Base-by-base conservation (phyloP, 495 filamentous ascomycete species). In the Stereocaulon alpinum region DNA sequence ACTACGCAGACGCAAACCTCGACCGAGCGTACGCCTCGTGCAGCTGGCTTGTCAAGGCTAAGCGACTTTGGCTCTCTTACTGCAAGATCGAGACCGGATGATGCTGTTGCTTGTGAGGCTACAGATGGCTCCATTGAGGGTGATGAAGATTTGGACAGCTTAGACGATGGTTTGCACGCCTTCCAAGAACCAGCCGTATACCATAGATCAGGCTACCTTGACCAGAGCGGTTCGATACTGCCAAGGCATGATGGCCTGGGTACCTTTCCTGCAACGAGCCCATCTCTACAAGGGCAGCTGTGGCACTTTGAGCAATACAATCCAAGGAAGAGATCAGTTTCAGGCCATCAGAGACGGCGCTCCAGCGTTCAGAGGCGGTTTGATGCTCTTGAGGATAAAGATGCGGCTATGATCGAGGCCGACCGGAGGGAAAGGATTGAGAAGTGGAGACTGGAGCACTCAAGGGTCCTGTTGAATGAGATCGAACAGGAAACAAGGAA, bases 211-310 rank as follows among this genome's bases (percentile, higher is more conserved):
- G 67, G 68, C 5, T 66, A 70, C 34, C 66, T 80, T 47, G 76
- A 82, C 61, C 75, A 79, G 55, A 81, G 74, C 40, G 67, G 72
- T 24, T 79, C 85, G 5, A 82, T 95, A 20, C 78, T 98, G 12
- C 93, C 93, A 0, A 83, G 84, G 11, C 93, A 98, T 68, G 91
- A 98, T 75, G 93, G 93, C 6, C 70, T 96, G 50, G 94, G 93
- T 3, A 86, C 82, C 27, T 98, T 98, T 65, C 78, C 78, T 41
- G 75, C 78, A 12, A 78, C 78, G 7, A 72, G 74, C 60, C 64
- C 76, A 58, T 59, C 72, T 15, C 76, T 85, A 2, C 89, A 95
- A 63, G 84, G 92, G 40, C 86, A 89, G 55, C 68, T 95, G 27
- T 95, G 89, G 80, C 83, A 85, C 62, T 89, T 92, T 69, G 91